Conservation (phyloP, 306 rosid species). For the Dicorynia guianensis region DNA sequence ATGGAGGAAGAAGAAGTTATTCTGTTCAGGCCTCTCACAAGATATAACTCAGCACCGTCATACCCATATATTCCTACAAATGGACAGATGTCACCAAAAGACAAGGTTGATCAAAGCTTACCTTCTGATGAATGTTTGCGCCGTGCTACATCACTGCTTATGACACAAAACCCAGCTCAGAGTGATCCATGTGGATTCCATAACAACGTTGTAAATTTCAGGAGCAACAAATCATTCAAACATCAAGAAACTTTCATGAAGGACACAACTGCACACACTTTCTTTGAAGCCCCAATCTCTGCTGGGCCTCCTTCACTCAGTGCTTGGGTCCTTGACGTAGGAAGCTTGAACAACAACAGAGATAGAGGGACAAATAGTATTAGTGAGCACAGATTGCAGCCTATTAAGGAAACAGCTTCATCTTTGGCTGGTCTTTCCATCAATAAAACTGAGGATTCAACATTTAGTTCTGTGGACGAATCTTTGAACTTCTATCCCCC, state of each 20-base stretch:
- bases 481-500: constrained; percentile 45
- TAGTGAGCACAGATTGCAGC: constrained; percentile 54
- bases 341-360: constrained; percentile 49
- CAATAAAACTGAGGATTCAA: constrained; percentile 46
- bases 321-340: constrained; percentile 85
- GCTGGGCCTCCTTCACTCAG: constrained; percentile 94
- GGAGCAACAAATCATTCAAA: constrained; percentile 45
- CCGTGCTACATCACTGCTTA: constrained; percentile 86
- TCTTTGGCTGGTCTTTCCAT: constrained; percentile 56
- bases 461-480: constrained; percentile 29
- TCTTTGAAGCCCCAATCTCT: constrained; percentile 54
- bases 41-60: constrained; percentile 83
- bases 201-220: constrained; percentile 50
- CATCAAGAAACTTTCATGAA: constrained; percentile 54
- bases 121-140: constrained; percentile 81
- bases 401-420: constrained; percentile 71
- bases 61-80: constrained; percentile 44
- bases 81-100: constrained; percentile 52
- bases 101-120: constrained; percentile 45
- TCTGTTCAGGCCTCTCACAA: constrained; percentile 86
- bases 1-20: constrained; percentile 93
- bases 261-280: constrained; percentile 51
- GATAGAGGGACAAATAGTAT: constrained; percentile 52
- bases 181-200: constrained; percentile 59
- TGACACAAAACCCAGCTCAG: constrained; percentile 70